These are phyloP conservation scores for Trametes cinnabarina DNA, from an alignment of 768 basidiomycete species.

Conservation along the genomic window DNA sequence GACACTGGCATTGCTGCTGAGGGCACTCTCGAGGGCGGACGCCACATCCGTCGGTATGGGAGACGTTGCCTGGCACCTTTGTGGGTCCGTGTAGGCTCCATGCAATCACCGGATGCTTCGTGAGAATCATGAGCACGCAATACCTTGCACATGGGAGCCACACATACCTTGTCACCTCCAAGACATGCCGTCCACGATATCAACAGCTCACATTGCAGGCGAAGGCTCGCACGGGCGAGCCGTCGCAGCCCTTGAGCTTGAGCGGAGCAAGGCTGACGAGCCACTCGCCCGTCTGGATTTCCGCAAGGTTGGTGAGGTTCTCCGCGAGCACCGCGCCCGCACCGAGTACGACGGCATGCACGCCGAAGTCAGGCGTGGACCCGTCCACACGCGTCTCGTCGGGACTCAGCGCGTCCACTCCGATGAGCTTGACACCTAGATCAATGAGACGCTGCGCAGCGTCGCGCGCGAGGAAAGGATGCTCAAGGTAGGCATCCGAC, in stretches of 20 bases:
- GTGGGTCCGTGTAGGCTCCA: too few species aligned
- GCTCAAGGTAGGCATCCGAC: slow-evolving; percentile 54
- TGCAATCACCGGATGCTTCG: neutral
- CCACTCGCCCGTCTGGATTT: slow-evolving; percentile 36
- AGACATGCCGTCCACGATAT: too few species aligned
- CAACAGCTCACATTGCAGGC: slow-evolving; percentile 37
- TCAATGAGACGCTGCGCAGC: slow-evolving; percentile 49
- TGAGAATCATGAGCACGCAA: too few species aligned
- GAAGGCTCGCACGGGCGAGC: slow-evolving; percentile 66
- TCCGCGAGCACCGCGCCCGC: slow-evolving; percentile 64
- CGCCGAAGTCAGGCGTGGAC: slow-evolving; percentile 22
- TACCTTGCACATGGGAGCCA: too few species aligned
- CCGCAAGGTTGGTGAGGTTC: slow-evolving; percentile 59
- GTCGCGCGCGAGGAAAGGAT: slow-evolving; percentile 59
- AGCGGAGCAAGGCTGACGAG: slow-evolving; percentile 59
- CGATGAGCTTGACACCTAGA: slow-evolving; percentile 54
- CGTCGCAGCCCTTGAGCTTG: slow-evolving; percentile 56
- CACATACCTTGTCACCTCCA: too few species aligned
- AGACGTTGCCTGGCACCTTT: too few species aligned
- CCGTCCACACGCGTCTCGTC: slow-evolving; percentile 41
- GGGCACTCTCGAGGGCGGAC: too few species aligned
- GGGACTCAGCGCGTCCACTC: slow-evolving; percentile 63
- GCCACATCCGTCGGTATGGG: too few species aligned
- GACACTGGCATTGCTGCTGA: too few species aligned
- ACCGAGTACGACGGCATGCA: slow-evolving; percentile 60